These are phyloP conservation scores for Hanseniaspora valbyensis DNA, from an alignment of 805 yeast species.

Conservation along the genomic window DNA sequence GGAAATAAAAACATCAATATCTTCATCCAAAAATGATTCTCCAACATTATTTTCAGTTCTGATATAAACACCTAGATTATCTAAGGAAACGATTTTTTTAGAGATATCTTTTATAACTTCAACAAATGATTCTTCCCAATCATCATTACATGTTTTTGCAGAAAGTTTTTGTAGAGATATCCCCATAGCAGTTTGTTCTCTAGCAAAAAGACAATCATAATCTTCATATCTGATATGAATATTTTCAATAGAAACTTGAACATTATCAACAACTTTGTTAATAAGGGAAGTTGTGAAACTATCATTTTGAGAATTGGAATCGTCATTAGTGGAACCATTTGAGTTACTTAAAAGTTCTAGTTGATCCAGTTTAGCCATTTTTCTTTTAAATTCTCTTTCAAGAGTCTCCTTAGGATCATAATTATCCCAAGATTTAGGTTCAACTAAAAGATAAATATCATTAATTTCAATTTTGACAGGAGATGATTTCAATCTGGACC, in stretches of 20 bases:
- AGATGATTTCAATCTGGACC: constrained; percentile 86
- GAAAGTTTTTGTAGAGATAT: constrained; percentile 73
- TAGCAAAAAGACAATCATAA: constrained; percentile 51
- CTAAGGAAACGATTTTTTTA: constrained; percentile 64
- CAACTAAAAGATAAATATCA: constrained; percentile 72
- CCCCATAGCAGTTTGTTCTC: constrained; percentile 71
- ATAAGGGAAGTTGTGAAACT: constrained; percentile 76
- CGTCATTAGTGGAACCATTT: constrained; percentile 30
- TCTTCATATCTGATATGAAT: constrained; percentile 93
- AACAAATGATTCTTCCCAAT: constrained; percentile 79
- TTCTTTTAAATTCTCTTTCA: constrained; percentile 52
- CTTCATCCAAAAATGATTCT: constrained; percentile 36
- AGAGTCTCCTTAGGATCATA: constrained; percentile 45
- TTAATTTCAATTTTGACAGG: constrained; percentile 84
- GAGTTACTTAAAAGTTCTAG: constrained; percentile 41
- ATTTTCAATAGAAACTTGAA: constrained; percentile 81
- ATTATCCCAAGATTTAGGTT: constrained; percentile 54
- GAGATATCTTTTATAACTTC: constrained; percentile 56
- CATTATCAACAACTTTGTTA: constrained; percentile 82
- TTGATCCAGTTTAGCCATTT: constrained; percentile 55
- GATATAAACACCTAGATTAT: constrained; percentile 72
- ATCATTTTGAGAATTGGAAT: constrained; percentile 44
- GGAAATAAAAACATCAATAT: constrained; percentile 39
- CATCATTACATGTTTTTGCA: constrained; percentile 77
- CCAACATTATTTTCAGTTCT: constrained; percentile 46